Evolutionary conservation across 768 basidiomycete species (phyloP).

Genomic region (Tulasnella calospora): DNA sequence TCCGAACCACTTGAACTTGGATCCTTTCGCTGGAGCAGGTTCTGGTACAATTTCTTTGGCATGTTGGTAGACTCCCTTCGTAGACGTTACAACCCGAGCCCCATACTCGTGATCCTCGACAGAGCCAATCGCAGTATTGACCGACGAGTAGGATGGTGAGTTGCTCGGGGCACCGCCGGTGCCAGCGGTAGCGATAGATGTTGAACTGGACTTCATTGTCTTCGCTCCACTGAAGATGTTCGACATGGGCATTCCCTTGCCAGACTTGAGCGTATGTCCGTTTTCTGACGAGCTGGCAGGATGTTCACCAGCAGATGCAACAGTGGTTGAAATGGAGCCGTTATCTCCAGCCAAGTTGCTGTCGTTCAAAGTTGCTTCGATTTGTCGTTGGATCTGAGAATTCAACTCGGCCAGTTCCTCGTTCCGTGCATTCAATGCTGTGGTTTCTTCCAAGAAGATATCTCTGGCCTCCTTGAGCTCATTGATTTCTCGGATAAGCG

Average conservation of each 20-base stretch:
- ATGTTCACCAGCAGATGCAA: not conserved
- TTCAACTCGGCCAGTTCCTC: constrained; percentile 88
- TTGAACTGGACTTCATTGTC: not conserved
- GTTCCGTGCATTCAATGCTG: constrained; percentile 83
- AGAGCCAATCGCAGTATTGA: constrained; percentile 25
- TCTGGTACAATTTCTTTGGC: not conserved
- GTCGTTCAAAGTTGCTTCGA: constrained; percentile 44
- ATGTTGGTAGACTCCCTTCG: constrained; percentile 28
- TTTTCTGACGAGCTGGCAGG: constrained; percentile 15
- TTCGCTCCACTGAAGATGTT: constrained; percentile 7
- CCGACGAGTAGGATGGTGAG: constrained; percentile 33
- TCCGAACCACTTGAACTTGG: constrained; percentile 44
- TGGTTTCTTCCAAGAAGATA: constrained; percentile 84
- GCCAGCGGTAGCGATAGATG: not conserved
- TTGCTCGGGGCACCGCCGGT: constrained; percentile 17
- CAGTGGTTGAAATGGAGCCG: constrained; percentile 14
- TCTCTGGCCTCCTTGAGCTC: constrained; percentile 86
- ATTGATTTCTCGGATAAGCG: constrained; percentile 68
- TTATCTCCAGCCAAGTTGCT: constrained; percentile 34
- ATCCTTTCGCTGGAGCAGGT: constrained; percentile 33
- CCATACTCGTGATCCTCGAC: constrained; percentile 38
- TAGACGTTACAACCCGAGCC: constrained; percentile 35
- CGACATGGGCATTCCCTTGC: not conserved
- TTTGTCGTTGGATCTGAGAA: constrained; percentile 71
- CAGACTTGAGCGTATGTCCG: not conserved